phyloP scores from a whole-genome alignment of 2,329 filamentous ascomycete species.

The Aspergillus uvarum region DNA sequence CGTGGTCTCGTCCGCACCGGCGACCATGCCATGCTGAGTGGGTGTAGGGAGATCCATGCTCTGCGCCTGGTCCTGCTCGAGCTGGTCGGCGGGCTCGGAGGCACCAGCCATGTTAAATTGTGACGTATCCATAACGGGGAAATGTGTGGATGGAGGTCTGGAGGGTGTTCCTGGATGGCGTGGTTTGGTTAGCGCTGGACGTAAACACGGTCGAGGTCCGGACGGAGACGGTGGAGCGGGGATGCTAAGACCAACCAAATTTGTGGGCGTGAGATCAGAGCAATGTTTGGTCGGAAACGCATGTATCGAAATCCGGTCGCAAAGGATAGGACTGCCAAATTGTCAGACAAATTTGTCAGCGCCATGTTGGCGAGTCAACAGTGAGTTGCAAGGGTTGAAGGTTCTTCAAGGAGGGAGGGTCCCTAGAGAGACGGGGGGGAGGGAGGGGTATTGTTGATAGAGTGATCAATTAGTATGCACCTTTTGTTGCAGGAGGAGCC shows the following conservation, averaged over 20 bases:
- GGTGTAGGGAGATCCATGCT: slow-evolving; percentile 23
- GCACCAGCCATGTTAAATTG: slow-evolving; percentile 23
- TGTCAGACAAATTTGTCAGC: slow-evolving; percentile 3
- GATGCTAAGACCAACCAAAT: slow-evolving; percentile 23
- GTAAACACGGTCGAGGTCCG: slow-evolving; percentile 22
- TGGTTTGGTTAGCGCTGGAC: slow-evolving; percentile 8
- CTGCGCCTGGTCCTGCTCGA: slow-evolving; percentile 12
- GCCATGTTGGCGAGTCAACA: not conserved
- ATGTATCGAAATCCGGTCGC: slow-evolving; percentile 11
- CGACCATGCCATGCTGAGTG: slow-evolving; percentile 30
- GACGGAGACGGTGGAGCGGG: slow-evolving; percentile 15
- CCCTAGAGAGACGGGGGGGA: not conserved
- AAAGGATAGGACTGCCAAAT: slow-evolving; percentile 1
- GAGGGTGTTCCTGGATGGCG: slow-evolving; percentile 1
- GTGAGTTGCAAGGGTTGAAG: not conserved
- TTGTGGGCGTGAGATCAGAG: slow-evolving; percentile 15
- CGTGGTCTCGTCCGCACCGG: slow-evolving; percentile 39
- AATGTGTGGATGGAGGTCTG: slow-evolving; percentile 1
- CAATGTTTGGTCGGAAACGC: slow-evolving; percentile 18
- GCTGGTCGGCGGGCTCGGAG: slow-evolving; percentile 24
- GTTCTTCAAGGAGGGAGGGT: not conserved
- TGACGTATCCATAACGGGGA: slow-evolving; percentile 28
- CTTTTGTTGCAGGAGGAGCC: slow-evolving; percentile 8
- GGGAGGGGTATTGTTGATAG: not conserved
- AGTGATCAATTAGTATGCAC: slow-evolving; percentile 9